These are phyloP conservation scores for Fraxinus angustifolia DNA, from an alignment of 305 asterid species.

Conservation along the genomic window DNA sequence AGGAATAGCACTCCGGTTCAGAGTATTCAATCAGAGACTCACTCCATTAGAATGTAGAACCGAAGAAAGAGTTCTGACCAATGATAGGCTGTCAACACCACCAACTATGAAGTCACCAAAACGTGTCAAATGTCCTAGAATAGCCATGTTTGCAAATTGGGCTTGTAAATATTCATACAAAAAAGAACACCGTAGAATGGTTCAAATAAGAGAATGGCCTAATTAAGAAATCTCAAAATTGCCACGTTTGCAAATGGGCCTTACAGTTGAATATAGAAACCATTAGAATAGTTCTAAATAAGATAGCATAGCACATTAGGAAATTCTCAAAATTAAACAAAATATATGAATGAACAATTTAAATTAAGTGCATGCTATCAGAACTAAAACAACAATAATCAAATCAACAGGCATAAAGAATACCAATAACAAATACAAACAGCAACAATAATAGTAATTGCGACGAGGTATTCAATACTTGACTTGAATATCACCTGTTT, in stretches of 20 bases:
- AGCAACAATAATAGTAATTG: not conserved
- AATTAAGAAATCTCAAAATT: not conserved
- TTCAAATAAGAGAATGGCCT: not conserved
- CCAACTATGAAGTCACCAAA: not conserved
- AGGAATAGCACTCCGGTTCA: not conserved
- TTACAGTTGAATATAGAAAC: not conserved
- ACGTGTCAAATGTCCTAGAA: not conserved
- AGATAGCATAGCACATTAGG: slow-evolving; percentile 1
- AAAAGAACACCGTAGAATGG: not conserved
- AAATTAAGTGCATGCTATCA: not conserved
- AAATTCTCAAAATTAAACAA: not conserved
- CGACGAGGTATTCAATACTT: not conserved
- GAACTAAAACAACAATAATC: not conserved
- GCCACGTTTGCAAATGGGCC: not conserved
- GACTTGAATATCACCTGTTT: slow-evolving; percentile 46
- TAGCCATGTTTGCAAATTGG: not conserved
- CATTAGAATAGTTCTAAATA: not conserved
- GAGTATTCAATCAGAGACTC: not conserved
- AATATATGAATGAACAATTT: not conserved
- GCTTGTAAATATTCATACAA: not conserved
- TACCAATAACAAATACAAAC: not conserved
- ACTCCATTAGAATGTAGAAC: not conserved
- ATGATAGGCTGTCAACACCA: not conserved
- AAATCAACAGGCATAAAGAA: not conserved
- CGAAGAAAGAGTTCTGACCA: not conserved